Base-by-base conservation (phyloP, 1,284 basidiomycete species). In the Rhodotorula sp. region DNA sequence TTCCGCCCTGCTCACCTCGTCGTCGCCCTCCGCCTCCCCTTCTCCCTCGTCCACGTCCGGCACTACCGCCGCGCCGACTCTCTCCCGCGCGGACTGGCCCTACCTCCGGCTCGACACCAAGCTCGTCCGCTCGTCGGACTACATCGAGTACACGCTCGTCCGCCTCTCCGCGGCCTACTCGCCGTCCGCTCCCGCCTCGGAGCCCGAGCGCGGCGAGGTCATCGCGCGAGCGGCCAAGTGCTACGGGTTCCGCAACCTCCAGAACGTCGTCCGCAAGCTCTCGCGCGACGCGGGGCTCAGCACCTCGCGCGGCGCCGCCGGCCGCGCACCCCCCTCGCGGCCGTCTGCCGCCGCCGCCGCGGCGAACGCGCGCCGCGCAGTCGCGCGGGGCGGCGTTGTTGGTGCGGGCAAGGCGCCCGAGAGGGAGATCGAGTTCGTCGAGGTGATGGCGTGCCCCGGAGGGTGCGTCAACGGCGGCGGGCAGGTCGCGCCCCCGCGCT, bases 401-500 rank as follows among this genome's bases (percentile, higher is more conserved):
- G 83, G 82, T 76, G 76, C 70, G 51, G 75, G 69, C 22, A 36
- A 72, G 53, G 73, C 79, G 21, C 82, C 67, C 27, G 86, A 87
- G 64, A 84, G 84, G 78, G 85, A 87, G 46, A 91, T 96, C 81
- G 96, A 99, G 83, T 99, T 96, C 81, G 90, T 99, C 61, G 97
- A 99, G 80, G 94, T 99, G 72, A 99, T 99, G 97, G 97, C 97
- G 34, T 99, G 97, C 83, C 97, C 97, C 0, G 89, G 91, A 0
- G 97, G 97, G 12, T 99, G 97, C 80, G 92, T 97, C 61, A 98
- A 98, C 80, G 96, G 97, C 6, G 96, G 97, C 37, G 97, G 97
- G 3, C 97, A 99, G 83, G 85, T 95, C 78, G 89, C 90, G 75
- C 88, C 87, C 44, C 82, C 83, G 9, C 73, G 67, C 53, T 64